Conservation (phyloP, 1,284 basidiomycete genomes). For the Marasmius oreades region DNA sequence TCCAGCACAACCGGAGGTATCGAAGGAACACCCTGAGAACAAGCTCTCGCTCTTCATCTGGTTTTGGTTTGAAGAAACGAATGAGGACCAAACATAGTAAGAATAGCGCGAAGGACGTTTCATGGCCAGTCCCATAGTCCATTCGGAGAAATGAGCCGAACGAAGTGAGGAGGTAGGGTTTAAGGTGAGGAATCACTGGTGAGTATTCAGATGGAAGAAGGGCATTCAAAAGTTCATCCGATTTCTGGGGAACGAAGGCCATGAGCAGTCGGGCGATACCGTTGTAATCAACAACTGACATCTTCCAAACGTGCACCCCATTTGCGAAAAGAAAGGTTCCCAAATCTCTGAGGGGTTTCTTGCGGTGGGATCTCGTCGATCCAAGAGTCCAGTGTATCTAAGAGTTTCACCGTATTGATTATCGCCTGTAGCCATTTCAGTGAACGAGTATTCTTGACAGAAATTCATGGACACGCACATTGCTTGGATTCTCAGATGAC, state of each 20-base stretch:
- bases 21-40: slow-evolving; percentile 68
- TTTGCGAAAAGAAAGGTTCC: slow-evolving; percentile 88
- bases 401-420: slow-evolving; percentile 45
- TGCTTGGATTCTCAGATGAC: slow-evolving; percentile 27
- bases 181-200: slow-evolving; percentile 52
- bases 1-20: slow-evolving; percentile 83
- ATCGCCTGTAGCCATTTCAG: slow-evolving; percentile 39
- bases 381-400: slow-evolving; percentile 76
- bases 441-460: slow-evolving; percentile 14
- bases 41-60: slow-evolving; percentile 56
- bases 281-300: slow-evolving; percentile 39
- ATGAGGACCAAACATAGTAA: slow-evolving; percentile 66
- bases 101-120: slow-evolving; percentile 83
- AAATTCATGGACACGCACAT: slow-evolving; percentile 28
- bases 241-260: slow-evolving; percentile 41
- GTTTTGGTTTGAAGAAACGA: slow-evolving; percentile 54
- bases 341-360: slow-evolving; percentile 86
- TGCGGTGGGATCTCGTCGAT: slow-evolving; percentile 81
- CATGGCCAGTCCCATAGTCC: slow-evolving; percentile 97
- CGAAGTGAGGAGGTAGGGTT: slow-evolving; percentile 76
- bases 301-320: slow-evolving; percentile 83
- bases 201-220: slow-evolving; percentile 45
- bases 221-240: slow-evolving; percentile 50
- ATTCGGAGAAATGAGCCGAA: slow-evolving; percentile 92
- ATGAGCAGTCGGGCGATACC: slow-evolving; percentile 7